These are phyloP conservation scores for Boletus barrowsii DNA, from an alignment of 768 basidiomycete genomes.

Conservation along the genomic window DNA sequence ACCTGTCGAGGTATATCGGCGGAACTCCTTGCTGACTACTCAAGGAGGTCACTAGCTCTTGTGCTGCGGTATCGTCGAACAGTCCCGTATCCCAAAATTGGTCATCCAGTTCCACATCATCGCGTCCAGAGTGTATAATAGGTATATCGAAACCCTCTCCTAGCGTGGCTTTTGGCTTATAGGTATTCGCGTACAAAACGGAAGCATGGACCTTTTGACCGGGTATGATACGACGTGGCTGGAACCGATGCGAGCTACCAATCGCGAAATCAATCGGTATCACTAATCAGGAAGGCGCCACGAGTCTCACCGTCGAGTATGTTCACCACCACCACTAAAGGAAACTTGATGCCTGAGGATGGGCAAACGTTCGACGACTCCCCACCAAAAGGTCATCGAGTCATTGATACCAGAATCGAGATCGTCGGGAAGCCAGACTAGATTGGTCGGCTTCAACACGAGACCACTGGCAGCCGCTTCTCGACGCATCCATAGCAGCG, in stretches of 20 bases:
- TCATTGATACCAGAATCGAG: conserved; percentile 1
- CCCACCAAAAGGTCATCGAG: neutral
- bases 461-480: conserved; percentile 8
- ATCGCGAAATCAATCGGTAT: neutral
- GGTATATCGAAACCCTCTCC: conserved; percentile 27
- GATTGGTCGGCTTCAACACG: neutral
- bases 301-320: neutral
- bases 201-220: conserved; percentile 28
- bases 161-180: conserved; percentile 15
- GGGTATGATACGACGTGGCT: conserved; percentile 27
- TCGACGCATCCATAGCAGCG: conserved; percentile 9
- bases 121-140: neutral
- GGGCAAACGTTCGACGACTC: neutral
- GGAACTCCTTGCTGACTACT: conserved; percentile 6
- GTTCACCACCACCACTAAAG: conserved; percentile 7
- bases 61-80: conserved; percentile 18
- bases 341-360: conserved; percentile 5
- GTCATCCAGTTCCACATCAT: conserved; percentile 3
- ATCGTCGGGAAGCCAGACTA: conserved; percentile 6
- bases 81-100: conserved; percentile 20
- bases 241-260: conserved; percentile 12
- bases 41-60: conserved; percentile 10
- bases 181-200: conserved; percentile 19
- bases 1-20: conserved; percentile 3
- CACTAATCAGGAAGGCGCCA: neutral